phyloP scores from a whole-genome alignment of 768 basidiomycete genomes.

The Podaxis sp. region DNA sequence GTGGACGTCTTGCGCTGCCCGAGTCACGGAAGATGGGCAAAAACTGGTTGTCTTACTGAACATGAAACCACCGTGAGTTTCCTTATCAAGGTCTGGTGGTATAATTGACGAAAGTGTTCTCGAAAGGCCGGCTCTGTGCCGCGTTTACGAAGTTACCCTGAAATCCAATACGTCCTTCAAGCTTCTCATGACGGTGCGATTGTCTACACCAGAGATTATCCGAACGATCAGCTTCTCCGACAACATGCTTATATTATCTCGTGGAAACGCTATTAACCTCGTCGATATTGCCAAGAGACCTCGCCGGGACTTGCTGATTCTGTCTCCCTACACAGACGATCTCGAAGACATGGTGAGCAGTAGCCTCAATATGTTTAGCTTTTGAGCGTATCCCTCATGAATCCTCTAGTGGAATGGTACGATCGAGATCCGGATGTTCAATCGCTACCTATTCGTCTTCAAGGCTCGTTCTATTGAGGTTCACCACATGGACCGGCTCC shows the following conservation, averaged over 20 bases:
- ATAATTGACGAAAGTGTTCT: neutral
- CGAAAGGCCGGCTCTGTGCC: neutral
- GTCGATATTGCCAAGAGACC: conserved; percentile 6
- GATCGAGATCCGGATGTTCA: conserved; percentile 44
- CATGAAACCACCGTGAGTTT: conserved; percentile 3
- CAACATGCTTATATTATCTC: conserved; percentile 14
- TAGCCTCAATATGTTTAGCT: neutral
- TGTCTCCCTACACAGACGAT: conserved; percentile 25
- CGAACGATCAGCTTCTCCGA: conserved; percentile 4
- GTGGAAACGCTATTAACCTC: conserved; percentile 12
- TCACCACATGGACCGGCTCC: conserved; percentile 24
- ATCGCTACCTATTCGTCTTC: conserved; percentile 51
- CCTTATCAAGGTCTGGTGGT: no score
- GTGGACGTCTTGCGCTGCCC: conserved; percentile 5
- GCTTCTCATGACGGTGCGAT: neutral
- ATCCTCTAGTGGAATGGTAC: conserved; percentile 39
- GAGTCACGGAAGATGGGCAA: conserved; percentile 5
- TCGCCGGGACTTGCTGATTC: conserved; percentile 5
- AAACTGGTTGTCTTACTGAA: conserved; percentile 12
- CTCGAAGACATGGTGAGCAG: conserved; percentile 35
- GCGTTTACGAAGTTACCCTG: conserved; percentile 10
- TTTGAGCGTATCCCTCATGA: neutral
- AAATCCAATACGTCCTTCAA: conserved; percentile 6
- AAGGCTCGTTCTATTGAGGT: conserved; percentile 53
- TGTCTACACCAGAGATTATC: conserved; percentile 5